Conservation (phyloP, 208 protist genomes). For the Kentomonas sorsogonicus region DNA sequence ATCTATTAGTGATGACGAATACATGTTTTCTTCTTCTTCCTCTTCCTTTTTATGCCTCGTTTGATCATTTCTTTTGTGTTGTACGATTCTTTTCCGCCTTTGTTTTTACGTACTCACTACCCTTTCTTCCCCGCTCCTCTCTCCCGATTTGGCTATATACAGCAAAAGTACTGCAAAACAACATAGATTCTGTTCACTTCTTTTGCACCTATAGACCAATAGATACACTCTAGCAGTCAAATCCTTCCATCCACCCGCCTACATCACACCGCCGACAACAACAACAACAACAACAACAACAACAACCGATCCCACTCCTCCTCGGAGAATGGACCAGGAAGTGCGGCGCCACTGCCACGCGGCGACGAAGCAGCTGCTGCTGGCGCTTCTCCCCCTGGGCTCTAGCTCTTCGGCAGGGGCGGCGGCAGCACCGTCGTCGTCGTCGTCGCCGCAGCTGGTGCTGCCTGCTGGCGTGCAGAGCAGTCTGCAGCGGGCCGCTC, state of each 20-base stretch:
- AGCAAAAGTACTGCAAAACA: background rate
- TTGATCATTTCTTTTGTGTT: background rate
- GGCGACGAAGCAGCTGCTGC: too few relatives aligned
- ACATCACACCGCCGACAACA: too few relatives aligned
- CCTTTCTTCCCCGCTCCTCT: background rate
- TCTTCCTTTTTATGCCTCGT: background rate
- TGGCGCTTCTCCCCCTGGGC: too few relatives aligned
- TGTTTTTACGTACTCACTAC: background rate
- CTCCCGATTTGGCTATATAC: background rate
- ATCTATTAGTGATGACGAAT: background rate
- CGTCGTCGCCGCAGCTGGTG: too few relatives aligned
- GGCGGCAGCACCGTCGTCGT: too few relatives aligned
- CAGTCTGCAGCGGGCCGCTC: too few relatives aligned
- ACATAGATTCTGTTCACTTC: background rate
- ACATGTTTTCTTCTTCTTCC: background rate
- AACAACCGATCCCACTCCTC: background rate
- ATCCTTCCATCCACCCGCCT: background rate
- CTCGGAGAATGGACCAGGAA: too few relatives aligned
- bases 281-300: background rate
- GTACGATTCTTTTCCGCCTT: background rate
- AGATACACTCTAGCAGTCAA: too few relatives aligned
- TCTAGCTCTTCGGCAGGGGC: too few relatives aligned
- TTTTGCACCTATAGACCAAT: too few relatives aligned
- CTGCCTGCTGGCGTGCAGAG: too few relatives aligned
- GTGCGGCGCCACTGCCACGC: too few relatives aligned